Evolutionary conservation across 106 monocot genomes (phyloP), one percentile per base, ranked within the genome.

Genomic region (Acanthochlamys bracteata): DNA sequence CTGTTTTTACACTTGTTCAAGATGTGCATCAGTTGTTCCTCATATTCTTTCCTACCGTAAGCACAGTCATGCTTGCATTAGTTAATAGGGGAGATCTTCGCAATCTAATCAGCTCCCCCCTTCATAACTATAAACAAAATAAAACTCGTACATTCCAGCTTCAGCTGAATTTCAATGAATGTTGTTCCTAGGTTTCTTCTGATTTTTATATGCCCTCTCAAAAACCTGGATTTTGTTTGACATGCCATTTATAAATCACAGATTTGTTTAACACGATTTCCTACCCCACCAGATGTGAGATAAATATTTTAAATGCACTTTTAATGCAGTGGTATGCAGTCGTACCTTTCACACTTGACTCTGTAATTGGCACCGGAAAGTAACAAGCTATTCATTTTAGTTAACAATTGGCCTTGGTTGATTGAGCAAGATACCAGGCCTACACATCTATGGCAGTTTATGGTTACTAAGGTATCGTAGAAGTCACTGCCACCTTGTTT

Each of bases 341-440:
- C 91, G 46, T 92, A 98, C 61, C 88, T 98, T 72, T 91, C 96
- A 19, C 63, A 49, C 17, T 73, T 92, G 71, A 91, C 85, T 45
- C 60, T 98, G 16, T 92, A 88, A 67, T 64, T 98, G 61, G 71
- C 84, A 17, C 75, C 80, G 61, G 73, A 82, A 70, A 88, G 83
- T 61, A 88, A 91, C 41, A 98, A 81, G 69, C 71, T 98, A 26
- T 73, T 88, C 27, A 92, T 98, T 53, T 74, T 98, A 54, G 88
- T 98, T 49, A 91, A 98, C 64, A 92, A 90, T 19, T 76, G 79
- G n/a, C 91, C 91, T 79, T 98, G 96, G 84, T 76, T 88, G 66
- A 74, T 71, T 61, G 76, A 83, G 39, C 76, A 70, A 27, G 88
- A 87, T 57, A 72, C 80, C 68, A 60, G 67, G 55, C 73, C 92